Evolutionary conservation across 768 basidiomycete genomes (phyloP), one percentile per base, ranked within the genome.

Genomic region (Termitomyces sp.): DNA sequence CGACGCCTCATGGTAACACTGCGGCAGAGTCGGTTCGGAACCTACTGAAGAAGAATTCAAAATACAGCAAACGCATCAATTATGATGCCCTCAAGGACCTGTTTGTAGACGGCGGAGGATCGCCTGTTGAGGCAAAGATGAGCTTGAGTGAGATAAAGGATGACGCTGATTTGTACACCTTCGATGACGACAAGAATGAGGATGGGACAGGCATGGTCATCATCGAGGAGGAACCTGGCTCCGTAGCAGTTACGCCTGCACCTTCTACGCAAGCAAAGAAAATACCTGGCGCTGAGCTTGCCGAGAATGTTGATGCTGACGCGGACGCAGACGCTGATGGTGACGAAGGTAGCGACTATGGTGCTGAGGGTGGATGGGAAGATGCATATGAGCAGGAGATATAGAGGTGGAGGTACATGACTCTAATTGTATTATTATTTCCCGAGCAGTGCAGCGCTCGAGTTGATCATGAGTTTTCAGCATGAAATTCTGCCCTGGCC

Each of bases 41-140:
- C 59, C 79, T 95, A 38, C 78, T 94, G 66, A 88, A 89, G 77
- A 92, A 93, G 74, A 93, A 89, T 63, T 81, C 86, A 26, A 89
- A 86, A 68, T 94, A 95, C 73, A 93, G 91, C 74, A 92, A 92
- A 68, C 85, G 93, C 54, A 95, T 96, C 74, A 97, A 97, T 70
- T 97, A 96, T 70, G 89, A 91, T 64, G 93, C 91, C 0, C 82
- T 95, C 55, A 88, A 90, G 64, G 83, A 84, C 57, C 79, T 96
- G 12, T 92, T 95, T 69, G 75, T 81, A 32, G 83, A 84, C 66
- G 73, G 68, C 57, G 72, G 70, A 40, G 69, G 71, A 9, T 57
- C 66, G 38, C 66, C 70, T 13, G 48, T 72, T 41, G 61, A 65
- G 14, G 67, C 67, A 6, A 63, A 59, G 16, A 73, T 76, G 67